A percentile compares a stretch with the other conserved stretches of the same genome.
Conservation (phyloP, 2,329 filamentous ascomycete genomes). For the Leptographium radiaticola region DNA sequence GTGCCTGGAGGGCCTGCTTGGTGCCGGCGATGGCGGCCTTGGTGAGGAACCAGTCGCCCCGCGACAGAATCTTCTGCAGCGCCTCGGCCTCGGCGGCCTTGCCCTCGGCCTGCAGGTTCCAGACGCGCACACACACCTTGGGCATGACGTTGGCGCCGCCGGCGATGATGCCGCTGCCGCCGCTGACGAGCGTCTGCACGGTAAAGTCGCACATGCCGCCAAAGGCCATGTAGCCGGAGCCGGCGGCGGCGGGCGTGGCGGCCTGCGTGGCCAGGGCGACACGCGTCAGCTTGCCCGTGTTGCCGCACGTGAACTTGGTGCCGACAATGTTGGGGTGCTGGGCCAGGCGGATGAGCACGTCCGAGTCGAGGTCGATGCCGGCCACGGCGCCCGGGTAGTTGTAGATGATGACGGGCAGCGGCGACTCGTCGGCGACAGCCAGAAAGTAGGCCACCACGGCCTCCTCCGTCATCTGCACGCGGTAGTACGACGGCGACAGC, state of each 20-base stretch:
- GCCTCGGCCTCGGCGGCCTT: constrained; percentile 62
- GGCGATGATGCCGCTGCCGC: constrained; percentile 73
- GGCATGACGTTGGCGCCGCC: constrained; percentile 78
- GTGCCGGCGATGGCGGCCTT: constrained; percentile 78
- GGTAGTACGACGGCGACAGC: constrained; percentile 75
- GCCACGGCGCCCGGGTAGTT: constrained; percentile 83
- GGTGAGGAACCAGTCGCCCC: constrained; percentile 72
- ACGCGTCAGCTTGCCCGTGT: constrained; percentile 77
- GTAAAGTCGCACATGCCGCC: constrained; percentile 84
- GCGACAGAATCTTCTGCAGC: constrained; percentile 64
- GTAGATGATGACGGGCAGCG: constrained; percentile 72
- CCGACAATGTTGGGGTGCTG: constrained; percentile 74
- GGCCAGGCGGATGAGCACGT: constrained; percentile 68
- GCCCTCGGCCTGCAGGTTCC: constrained; percentile 61
- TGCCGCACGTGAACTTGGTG: constrained; percentile 86
- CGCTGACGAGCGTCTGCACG: constrained; percentile 64
- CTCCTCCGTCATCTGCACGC: constrained; percentile 59
- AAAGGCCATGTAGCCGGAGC: constrained; percentile 68
- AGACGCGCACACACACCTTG: constrained; percentile 66
- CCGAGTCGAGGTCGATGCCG: constrained; percentile 82
- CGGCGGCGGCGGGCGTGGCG: constrained; percentile 46
- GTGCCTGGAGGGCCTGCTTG: constrained; percentile 67
- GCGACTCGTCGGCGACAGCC: constrained; percentile 60
- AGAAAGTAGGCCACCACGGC: constrained; percentile 45
- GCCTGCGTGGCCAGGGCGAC: constrained; percentile 63